phyloP scores from a whole-genome alignment of 805 yeast genomes.

The Candida cerambycidarum region DNA sequence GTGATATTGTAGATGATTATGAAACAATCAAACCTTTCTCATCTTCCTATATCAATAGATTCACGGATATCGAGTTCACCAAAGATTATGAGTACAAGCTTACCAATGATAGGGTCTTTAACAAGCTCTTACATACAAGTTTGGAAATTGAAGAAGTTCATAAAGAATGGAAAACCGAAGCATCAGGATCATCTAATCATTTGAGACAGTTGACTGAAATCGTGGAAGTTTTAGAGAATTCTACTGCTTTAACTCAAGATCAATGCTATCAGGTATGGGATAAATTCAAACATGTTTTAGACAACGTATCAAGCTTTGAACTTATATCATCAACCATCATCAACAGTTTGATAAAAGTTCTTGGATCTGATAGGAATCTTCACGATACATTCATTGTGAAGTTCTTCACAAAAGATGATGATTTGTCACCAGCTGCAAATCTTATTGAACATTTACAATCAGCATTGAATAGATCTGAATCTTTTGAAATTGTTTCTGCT shows the following conservation, averaged over 20 bases:
- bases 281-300: slow-evolving; percentile 18
- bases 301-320: slow-evolving; percentile 67
- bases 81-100: slow-evolving; percentile 25
- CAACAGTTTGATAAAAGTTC: slow-evolving; percentile 36
- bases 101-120: slow-evolving; percentile 17
- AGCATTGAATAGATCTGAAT: slow-evolving; percentile 69
- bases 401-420: slow-evolving; percentile 31
- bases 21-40: slow-evolving; percentile 15
- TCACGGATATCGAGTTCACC: slow-evolving; percentile 30
- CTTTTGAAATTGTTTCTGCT: slow-evolving; percentile 61
- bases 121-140: slow-evolving; percentile 17
- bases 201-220: background rate
- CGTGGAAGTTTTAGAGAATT: background rate
- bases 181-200: background rate
- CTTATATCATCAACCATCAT: slow-evolving; percentile 68
- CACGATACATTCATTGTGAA: slow-evolving; percentile 44
- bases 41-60: slow-evolving; percentile 23
- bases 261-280: slow-evolving; percentile 22
- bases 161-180: slow-evolving; percentile 4
- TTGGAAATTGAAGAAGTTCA: slow-evolving; percentile 29
- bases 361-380: slow-evolving; percentile 32
- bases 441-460: slow-evolving; percentile 63
- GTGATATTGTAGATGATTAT: slow-evolving; percentile 14
- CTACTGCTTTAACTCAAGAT: background rate
- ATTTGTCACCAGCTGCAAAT: slow-evolving; percentile 25